Evolutionary conservation across 75 land plant species (phyloP), one percentile per base, ranked within the genome.

Genomic region (Azolla pinnata): DNA sequence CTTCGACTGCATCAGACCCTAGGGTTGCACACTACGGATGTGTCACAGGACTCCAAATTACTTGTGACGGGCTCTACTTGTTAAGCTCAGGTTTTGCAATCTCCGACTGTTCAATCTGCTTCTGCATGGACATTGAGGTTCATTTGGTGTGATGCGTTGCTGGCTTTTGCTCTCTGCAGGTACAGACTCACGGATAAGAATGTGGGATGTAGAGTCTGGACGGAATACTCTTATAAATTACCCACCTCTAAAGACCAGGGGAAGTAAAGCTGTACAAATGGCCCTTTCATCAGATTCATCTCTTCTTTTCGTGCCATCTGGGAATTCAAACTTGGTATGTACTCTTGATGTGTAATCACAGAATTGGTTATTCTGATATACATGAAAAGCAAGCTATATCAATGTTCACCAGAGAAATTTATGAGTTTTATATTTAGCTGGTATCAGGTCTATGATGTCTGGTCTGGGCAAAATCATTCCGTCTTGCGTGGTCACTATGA

Each of bases 131-230:
- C n/a, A n/a, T n/a, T n/a, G n/a, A n/a, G n/a, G n/a, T n/a, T n/a
- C n/a, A n/a, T n/a, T n/a, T n/a, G n/a, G n/a, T n/a, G n/a, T n/a
- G n/a, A n/a, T n/a, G n/a, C n/a, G n/a, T n/a, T 46, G 3, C n/a
- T 46, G 12, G 17, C 2, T 17, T 3, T 14, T 3, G 17, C 21
- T 46, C 23, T 46, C 21, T 65, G 17, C 75, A 92, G 97, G 97
- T n/a, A 82, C 84, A 9, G 97, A 92, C 76, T 92, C 97, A 33
- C 75, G 97, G 56, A 60, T 92, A 54, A 76, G 82, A 73, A 67
- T 92, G 60, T 92, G 97, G 97, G 97, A 92, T 68, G 59, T 92
- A 33, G 90, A 92, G 59, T 84, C 89, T 66, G 97, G 97, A 20
- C 68, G 75, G 67, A 88, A 92, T 58, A 92, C 97, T 17, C 69